Percentiles rank a stretch among this genome's conserved stretches.
Evolutionary conservation across 352 stramenopile species (phyloP).

Genomic region (Phytophthora ohioensis): DNA sequence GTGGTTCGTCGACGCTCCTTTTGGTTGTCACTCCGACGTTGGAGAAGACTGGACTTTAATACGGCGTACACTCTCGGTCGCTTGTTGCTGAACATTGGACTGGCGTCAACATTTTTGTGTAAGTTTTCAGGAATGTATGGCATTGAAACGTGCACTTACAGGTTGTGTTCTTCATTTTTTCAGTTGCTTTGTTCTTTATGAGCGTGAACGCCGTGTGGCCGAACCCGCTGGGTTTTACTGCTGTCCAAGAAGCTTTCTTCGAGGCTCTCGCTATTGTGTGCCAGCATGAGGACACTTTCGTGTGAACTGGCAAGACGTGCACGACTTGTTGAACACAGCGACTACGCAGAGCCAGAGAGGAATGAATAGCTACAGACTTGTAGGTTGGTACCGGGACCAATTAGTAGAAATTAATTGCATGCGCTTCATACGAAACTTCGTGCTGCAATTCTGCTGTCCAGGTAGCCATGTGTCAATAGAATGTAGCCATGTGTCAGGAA

Average conservation of each 20-base stretch:
- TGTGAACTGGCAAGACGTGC: slow-evolving; percentile 73
- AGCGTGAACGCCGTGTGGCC: slow-evolving; percentile 86
- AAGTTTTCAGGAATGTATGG: slow-evolving; percentile 22
- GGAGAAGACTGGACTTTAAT: slow-evolving; percentile 57
- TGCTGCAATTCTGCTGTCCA: no score
- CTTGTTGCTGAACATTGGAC: slow-evolving; percentile 54
- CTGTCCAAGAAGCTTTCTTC: slow-evolving; percentile 83
- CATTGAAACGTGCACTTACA: no score
- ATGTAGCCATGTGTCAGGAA: no score
- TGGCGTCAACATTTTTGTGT: slow-evolving; percentile 77
- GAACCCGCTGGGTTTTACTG: slow-evolving; percentile 84
- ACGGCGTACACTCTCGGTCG: slow-evolving; percentile 62
- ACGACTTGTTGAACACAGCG: slow-evolving; percentile 63
- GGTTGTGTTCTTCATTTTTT: background rate
- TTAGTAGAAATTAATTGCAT: no score
- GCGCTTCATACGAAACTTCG: no score
- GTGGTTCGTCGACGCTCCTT: slow-evolving; percentile 34
- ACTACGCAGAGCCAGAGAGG: slow-evolving; percentile 70
- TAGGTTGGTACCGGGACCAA: no score
- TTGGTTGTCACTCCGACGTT: slow-evolving; percentile 54
- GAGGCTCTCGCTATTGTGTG: slow-evolving; percentile 87
- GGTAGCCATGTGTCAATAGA: no score
- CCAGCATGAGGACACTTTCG: slow-evolving; percentile 85
- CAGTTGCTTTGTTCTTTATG: slow-evolving; percentile 81
- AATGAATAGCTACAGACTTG: slow-evolving; percentile 44